Conservation (phyloP, 2,329 filamentous ascomycete genomes). For the Claviceps humidiphila region DNA sequence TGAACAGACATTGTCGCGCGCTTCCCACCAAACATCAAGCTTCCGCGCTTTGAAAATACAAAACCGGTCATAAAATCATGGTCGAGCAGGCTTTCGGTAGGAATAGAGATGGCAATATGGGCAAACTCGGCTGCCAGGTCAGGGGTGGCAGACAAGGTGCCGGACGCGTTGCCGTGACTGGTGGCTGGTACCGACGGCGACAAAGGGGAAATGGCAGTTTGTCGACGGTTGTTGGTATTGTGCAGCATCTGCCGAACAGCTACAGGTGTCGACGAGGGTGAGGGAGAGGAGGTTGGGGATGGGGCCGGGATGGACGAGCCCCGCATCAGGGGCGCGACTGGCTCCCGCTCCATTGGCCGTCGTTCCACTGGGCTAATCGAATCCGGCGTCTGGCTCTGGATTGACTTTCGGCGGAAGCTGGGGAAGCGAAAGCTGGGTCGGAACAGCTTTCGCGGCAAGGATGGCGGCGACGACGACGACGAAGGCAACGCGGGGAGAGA, state of each 20-base stretch:
- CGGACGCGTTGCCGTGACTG: constrained; percentile 11
- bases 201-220: neutral
- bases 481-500: neutral
- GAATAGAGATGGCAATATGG: constrained; percentile 43
- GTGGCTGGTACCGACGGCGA: neutral
- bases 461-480: neutral
- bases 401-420: constrained; percentile 10
- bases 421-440: constrained; percentile 17
- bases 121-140: constrained; percentile 26
- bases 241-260: neutral
- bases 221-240: neutral
- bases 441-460: constrained; percentile 10
- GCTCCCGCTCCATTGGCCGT: constrained; percentile 10
- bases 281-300: constrained; percentile 11
- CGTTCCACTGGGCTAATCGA: constrained; percentile 2
- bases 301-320: constrained; percentile 7
- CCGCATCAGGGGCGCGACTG: constrained; percentile 13
- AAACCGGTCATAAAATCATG: constrained; percentile 43
- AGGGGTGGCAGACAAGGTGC: constrained; percentile 7
- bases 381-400: constrained; percentile 7
- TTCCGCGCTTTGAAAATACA: constrained; percentile 50
- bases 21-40: constrained; percentile 45
- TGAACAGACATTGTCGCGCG: constrained; percentile 9
- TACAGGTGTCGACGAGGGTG: constrained; percentile 8
- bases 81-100: constrained; percentile 41